Evolutionary conservation across 176 grass and related monocot species (phyloP).

Genomic region (Oryza punctata): DNA sequence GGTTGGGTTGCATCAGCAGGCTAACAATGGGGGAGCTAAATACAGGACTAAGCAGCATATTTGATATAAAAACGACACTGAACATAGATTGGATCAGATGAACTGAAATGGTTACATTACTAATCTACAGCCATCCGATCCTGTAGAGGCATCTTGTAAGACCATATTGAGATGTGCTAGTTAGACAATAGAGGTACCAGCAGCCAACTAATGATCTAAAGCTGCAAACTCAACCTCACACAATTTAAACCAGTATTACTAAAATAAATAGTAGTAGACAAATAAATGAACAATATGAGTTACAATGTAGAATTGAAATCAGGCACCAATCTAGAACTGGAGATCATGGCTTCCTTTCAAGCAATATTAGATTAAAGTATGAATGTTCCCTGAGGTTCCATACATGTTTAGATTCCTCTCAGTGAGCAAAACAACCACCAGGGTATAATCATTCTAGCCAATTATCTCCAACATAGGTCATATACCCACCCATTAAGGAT

Average conservation of each 20-base stretch:
- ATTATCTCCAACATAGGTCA: slow-evolving; percentile 18
- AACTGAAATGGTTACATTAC: background rate
- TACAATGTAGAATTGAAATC: background rate
- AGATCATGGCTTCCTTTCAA: slow-evolving; percentile 1
- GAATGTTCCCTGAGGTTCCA: background rate
- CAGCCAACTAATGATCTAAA: slow-evolving; percentile 16
- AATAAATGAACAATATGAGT: slow-evolving; percentile 1
- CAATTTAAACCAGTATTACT: background rate
- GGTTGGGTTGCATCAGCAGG: background rate
- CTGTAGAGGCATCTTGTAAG: background rate
- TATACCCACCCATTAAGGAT: slow-evolving; percentile 36
- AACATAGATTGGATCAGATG: slow-evolving; percentile 1
- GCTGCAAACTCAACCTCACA: background rate
- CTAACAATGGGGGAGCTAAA: background rate
- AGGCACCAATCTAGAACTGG: background rate
- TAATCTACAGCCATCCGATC: background rate
- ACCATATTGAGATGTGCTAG: background rate
- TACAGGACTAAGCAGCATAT: background rate
- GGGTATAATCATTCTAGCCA: slow-evolving; percentile 17
- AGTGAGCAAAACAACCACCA: background rate
- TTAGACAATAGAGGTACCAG: background rate
- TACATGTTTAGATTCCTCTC: slow-evolving; percentile 22
- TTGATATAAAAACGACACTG: background rate
- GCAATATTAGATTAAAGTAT: background rate
- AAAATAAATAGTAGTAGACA: background rate